Percentiles rank a stretch among this genome's conserved stretches.
Conservation (phyloP, 2,329 filamentous ascomycete species). For the Pestalotiopsis sp. region DNA sequence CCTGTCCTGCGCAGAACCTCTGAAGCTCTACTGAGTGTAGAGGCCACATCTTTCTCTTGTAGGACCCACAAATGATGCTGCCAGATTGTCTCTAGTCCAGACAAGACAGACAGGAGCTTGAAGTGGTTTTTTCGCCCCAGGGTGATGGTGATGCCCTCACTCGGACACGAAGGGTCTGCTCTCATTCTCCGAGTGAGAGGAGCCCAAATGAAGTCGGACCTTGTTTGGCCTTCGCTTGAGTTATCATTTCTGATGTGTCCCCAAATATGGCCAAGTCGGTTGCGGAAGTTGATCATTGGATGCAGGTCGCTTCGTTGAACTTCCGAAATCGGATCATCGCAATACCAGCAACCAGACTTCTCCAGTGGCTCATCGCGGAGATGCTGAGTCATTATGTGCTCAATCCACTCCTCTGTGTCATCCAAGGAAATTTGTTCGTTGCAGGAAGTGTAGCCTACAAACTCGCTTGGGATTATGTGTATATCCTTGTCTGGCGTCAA, state of each 20-base stretch:
- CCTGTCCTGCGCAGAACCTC: too few relatives aligned
- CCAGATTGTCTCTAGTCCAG: too few relatives aligned
- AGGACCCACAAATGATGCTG: too few relatives aligned
- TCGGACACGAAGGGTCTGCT: too few relatives aligned
- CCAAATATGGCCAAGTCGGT: slow-evolving; percentile 53
- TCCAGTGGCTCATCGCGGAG: slow-evolving; percentile 34
- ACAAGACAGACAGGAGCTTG: too few relatives aligned
- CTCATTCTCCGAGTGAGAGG: slow-evolving; percentile 53
- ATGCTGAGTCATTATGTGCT: slow-evolving; percentile 44
- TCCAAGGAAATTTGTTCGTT: too few relatives aligned
- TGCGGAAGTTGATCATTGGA: slow-evolving; percentile 30
- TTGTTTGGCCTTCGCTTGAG: slow-evolving; percentile 52
- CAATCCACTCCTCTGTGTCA: slow-evolving; percentile 48
- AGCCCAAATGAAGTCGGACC: slow-evolving; percentile 85
- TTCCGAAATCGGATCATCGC: slow-evolving; percentile 37
- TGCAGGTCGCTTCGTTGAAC: slow-evolving; percentile 14
- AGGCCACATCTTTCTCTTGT: too few relatives aligned
- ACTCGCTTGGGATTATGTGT: slow-evolving; percentile 55
- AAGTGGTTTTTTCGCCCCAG: too few relatives aligned
- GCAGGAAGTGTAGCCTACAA: slow-evolving; percentile 39
- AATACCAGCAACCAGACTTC: slow-evolving; percentile 53
- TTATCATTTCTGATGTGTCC: slow-evolving; percentile 39
- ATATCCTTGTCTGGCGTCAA: too few relatives aligned
- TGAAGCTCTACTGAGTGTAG: too few relatives aligned
- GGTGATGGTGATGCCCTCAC: too few relatives aligned